These are phyloP conservation scores for Bacidia gigantensis DNA, from an alignment of 495 filamentous ascomycete species.

Conservation along the genomic window DNA sequence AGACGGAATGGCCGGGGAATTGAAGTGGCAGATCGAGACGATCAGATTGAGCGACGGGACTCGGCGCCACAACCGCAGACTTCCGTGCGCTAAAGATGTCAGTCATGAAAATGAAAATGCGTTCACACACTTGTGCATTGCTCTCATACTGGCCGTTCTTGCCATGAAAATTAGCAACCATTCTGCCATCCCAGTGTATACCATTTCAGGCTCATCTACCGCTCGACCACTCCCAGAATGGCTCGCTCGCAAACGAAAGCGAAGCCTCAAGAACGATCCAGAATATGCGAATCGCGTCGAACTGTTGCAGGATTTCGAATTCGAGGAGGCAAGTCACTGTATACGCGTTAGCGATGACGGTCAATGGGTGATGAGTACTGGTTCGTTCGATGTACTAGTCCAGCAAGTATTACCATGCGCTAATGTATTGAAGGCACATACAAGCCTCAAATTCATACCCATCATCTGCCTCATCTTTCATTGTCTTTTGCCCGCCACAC, in stretches of 20 bases:
- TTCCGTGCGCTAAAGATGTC: no score
- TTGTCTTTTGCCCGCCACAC: conserved; percentile 90
- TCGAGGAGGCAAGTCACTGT: conserved; percentile 93
- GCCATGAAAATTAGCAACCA: conserved; percentile 80
- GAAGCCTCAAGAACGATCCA: conserved; percentile 82
- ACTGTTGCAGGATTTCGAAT: conserved; percentile 93
- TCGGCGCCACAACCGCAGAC: no score
- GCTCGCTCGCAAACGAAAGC: conserved; percentile 79
- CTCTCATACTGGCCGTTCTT: no score
- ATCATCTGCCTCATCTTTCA: conserved; percentile 84
- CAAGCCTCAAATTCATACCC: conserved; percentile 94
- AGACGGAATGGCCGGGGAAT: background rate
- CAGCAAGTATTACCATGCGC: background rate
- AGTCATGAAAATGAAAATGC: no score
- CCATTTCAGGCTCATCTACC: conserved; percentile 82
- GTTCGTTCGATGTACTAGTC: conserved; percentile 31
- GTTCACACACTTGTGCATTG: no score
- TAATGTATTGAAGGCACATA: conserved; percentile 45
- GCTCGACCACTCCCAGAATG: conserved; percentile 89
- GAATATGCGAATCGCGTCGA: conserved; percentile 91
- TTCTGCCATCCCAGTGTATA: conserved; percentile 86
- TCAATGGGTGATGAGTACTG: conserved; percentile 96
- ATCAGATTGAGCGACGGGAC: no score
- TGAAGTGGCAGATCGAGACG: background rate
- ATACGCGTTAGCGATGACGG: conserved; percentile 88